A percentile compares a stretch with the other conserved stretches of the same genome.
phyloP scores from a whole-genome alignment of 2,329 filamentous ascomycete species.

The Tolypocladium ophioglossoides region DNA sequence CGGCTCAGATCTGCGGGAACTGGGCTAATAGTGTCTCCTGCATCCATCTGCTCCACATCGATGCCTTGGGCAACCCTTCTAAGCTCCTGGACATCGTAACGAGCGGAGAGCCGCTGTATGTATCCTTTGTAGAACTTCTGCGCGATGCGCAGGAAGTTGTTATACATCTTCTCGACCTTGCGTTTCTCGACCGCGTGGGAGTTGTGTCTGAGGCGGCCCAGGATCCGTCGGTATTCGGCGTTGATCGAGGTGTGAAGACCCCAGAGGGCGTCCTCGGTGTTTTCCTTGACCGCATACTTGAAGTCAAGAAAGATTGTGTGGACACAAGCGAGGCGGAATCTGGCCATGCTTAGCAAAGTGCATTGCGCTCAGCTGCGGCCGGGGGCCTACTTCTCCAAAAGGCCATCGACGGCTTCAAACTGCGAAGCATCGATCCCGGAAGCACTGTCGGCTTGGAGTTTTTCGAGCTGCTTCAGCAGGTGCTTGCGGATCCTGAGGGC shows the following conservation, averaged over 20 bases:
- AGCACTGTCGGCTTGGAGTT: constrained; percentile 24
- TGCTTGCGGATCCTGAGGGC: constrained; percentile 32
- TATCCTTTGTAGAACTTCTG: constrained; percentile 84
- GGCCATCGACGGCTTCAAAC: constrained; percentile 32
- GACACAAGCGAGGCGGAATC: constrained; percentile 63
- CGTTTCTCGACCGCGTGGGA: constrained; percentile 53
- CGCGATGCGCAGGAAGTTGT: constrained; percentile 75
- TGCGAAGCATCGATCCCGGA: constrained; percentile 27
- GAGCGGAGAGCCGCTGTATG: constrained; percentile 62
- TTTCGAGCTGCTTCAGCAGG: constrained; percentile 31
- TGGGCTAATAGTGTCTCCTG: constrained; percentile 32
- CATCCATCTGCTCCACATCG: constrained; percentile 29
- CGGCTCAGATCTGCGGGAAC: constrained; percentile 39
- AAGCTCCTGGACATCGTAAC: constrained; percentile 43
- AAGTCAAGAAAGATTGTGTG: constrained; percentile 64
- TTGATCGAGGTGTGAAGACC: constrained; percentile 68
- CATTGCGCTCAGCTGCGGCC: neutral
- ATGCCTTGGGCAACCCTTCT: constrained; percentile 30
- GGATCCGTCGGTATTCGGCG: constrained; percentile 60
- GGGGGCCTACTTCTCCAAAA: constrained; percentile 19
- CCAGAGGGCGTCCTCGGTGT: constrained; percentile 68
- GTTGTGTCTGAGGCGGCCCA: constrained; percentile 43
- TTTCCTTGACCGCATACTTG: constrained; percentile 48
- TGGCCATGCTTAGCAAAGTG: constrained; percentile 19
- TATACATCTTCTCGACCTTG: constrained; percentile 72